Evolutionary conservation across 2,329 filamentous ascomycete species (phyloP).

Genomic region (Diaporthe batatas): DNA sequence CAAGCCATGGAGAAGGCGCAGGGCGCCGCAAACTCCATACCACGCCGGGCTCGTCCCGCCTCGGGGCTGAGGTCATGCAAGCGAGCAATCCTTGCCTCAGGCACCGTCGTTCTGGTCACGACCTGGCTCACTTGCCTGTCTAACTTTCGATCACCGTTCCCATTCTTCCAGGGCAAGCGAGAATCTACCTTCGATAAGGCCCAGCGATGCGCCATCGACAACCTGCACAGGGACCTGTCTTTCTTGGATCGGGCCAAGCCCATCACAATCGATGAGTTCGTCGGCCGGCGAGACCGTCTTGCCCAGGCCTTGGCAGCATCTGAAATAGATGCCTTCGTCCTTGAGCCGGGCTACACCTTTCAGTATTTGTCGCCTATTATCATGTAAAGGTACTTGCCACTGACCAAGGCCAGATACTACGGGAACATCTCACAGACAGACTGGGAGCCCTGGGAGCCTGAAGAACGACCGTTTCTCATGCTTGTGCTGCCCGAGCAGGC

Average conservation of each 20-base stretch:
- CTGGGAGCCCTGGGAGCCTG: conserved; percentile 76
- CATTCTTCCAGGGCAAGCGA: not conserved
- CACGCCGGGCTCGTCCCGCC: not conserved
- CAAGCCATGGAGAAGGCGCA: conserved; percentile 34
- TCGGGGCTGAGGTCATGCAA: conserved; percentile 1
- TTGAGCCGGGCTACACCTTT: conserved; percentile 75
- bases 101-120: not conserved
- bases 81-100: conserved; percentile 3
- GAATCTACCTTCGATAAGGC: conserved; percentile 73
- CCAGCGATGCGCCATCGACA: conserved; percentile 68
- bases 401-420: conserved; percentile 59
- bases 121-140: conserved; percentile 12
- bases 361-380: conserved; percentile 53
- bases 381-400: not conserved
- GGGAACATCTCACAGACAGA: conserved; percentile 71
- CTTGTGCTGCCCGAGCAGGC: conserved; percentile 63
- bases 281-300: conserved; percentile 67
- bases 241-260: conserved; percentile 65
- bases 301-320: conserved; percentile 66
- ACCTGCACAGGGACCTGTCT: conserved; percentile 61
- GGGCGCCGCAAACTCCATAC: not conserved
- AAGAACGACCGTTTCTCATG: conserved; percentile 75
- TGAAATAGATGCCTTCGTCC: conserved; percentile 68
- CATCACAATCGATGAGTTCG: conserved; percentile 64
- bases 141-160: not conserved